phyloP scores from a whole-genome alignment of 345 rosid genomes.

The Acer negundo region DNA sequence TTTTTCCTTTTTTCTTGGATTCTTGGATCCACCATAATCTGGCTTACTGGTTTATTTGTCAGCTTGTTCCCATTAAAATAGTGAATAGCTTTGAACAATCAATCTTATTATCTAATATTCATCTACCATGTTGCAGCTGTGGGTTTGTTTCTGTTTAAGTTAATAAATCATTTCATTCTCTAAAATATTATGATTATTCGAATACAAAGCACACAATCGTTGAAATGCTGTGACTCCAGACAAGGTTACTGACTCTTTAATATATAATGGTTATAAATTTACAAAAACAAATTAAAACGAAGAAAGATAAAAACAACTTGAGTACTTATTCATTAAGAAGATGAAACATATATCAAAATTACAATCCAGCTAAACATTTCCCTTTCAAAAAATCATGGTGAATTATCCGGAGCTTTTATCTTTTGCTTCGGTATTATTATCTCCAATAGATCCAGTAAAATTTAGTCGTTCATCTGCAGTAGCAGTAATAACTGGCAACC shows the following conservation, averaged over 20 bases:
- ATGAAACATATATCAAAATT: not conserved
- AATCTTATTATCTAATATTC: not conserved
- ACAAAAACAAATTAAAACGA: not conserved
- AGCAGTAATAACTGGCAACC: slow-evolving; percentile 93
- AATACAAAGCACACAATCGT: not conserved
- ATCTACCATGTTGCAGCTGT: not conserved
- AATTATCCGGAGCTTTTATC: slow-evolving; percentile 9
- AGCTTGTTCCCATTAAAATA: slow-evolving; percentile 4
- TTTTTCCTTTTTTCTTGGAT: slow-evolving; percentile 25
- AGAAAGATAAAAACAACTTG: not conserved
- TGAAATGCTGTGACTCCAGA: not conserved
- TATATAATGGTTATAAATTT: not conserved
- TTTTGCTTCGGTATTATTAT: slow-evolving; percentile 18
- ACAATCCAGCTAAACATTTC: not conserved
- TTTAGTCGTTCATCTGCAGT: slow-evolving; percentile 62
- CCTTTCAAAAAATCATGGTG: not conserved
- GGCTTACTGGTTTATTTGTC: slow-evolving; percentile 25
- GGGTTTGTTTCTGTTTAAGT: not conserved
- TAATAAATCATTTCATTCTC: not conserved
- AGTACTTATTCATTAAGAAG: not conserved
- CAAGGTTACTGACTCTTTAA: not conserved
- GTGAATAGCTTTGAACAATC: slow-evolving; percentile 3
- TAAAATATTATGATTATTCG: not conserved
- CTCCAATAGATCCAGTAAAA: slow-evolving; percentile 47
- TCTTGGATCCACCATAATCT: slow-evolving; percentile 25